These are phyloP conservation scores for Lichtheimia corymbifera DNA, from an alignment of 371 early-diverging fungal genomes.

Conservation along the genomic window DNA sequence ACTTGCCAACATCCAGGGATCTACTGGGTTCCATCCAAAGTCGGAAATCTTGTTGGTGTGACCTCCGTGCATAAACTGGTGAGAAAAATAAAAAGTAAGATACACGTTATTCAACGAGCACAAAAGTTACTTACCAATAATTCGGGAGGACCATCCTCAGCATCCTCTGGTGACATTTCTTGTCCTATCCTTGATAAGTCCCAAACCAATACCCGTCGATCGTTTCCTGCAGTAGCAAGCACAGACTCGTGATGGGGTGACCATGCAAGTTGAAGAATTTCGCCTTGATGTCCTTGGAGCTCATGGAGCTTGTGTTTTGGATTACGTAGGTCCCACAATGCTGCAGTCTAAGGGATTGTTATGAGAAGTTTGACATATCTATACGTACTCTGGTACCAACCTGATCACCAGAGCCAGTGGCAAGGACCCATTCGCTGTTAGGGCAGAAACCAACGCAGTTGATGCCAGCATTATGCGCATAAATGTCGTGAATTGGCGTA, in stretches of 20 bases:
- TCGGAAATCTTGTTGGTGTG: conserved; percentile 98
- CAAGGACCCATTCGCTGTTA: conserved; percentile 84
- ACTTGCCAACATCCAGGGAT: conserved; percentile 94
- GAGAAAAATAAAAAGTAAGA: conserved; percentile 1
- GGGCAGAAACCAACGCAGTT: conserved; percentile 96
- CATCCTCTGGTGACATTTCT: conserved; percentile 91
- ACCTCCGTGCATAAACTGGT: conserved; percentile 97
- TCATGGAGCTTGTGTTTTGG: conserved; percentile 78
- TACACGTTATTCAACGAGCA: not conserved
- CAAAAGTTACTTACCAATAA: conserved; percentile 65
- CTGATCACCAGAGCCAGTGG: conserved; percentile 95
- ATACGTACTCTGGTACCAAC: too few relatives aligned
- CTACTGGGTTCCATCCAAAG: conserved; percentile 96
- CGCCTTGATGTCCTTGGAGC: conserved; percentile 90
- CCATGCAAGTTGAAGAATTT: conserved; percentile 95
- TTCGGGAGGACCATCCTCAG: conserved; percentile 99
- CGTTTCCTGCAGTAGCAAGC: conserved; percentile 91
- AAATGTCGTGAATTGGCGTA: conserved; percentile 72
- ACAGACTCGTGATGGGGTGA: conserved; percentile 94
- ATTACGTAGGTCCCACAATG: conserved; percentile 98
- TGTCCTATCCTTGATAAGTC: conserved; percentile 92
- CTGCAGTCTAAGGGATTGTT: conserved; percentile 66
- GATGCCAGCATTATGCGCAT: conserved; percentile 92
- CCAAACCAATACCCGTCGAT: conserved; percentile 97
- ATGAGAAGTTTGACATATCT: too few relatives aligned